Evolutionary conservation across 805 yeast species (phyloP).

Genomic region (Cyberlindnera maclurae): DNA sequence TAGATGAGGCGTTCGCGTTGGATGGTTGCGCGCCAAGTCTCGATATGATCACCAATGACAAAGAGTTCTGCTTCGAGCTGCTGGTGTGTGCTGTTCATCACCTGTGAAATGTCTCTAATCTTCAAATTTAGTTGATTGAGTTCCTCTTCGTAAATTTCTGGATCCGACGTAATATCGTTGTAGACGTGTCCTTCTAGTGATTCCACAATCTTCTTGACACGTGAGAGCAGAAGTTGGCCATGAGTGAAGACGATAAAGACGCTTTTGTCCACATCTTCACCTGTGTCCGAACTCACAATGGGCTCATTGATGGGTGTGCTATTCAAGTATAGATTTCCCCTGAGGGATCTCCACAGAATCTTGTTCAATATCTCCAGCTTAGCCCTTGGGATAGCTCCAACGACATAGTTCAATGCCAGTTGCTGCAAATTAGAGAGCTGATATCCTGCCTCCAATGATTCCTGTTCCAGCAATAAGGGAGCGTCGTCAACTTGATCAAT

Average conservation of each 20-base stretch:
- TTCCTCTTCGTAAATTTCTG: conserved; percentile 29
- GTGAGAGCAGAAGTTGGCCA: conserved; percentile 65
- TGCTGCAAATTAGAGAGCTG: conserved; percentile 21
- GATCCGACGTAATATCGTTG: conserved; percentile 44
- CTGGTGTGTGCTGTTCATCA: conserved; percentile 54
- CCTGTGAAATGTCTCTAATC: conserved; percentile 45
- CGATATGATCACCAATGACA: conserved; percentile 67
- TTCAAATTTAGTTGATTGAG: conserved; percentile 15
- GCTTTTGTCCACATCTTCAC: conserved; percentile 58
- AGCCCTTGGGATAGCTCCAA: conserved; percentile 76
- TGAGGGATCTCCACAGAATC: conserved; percentile 84
- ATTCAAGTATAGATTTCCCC: conserved; percentile 85
- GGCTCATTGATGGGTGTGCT: conserved; percentile 66
- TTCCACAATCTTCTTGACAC: conserved; percentile 79
- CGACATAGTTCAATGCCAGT: conserved; percentile 26
- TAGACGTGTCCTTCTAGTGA: conserved; percentile 75
- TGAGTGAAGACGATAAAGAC: conserved; percentile 89
- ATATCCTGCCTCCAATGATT: conserved; percentile 31
- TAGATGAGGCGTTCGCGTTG: conserved; percentile 81
- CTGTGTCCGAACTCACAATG: conserved; percentile 54
- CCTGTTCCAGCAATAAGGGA: conserved; percentile 29
- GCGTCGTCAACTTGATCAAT: conserved; percentile 32
- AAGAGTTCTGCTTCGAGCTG: conserved; percentile 73
- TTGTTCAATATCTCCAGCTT: conserved; percentile 68
- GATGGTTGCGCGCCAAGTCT: conserved; percentile 62